Percentiles rank a stretch among this genome's conserved stretches.
phyloP scores from a whole-genome alignment of 2,329 filamentous ascomycete genomes.

The Fusarium denticulatum region DNA sequence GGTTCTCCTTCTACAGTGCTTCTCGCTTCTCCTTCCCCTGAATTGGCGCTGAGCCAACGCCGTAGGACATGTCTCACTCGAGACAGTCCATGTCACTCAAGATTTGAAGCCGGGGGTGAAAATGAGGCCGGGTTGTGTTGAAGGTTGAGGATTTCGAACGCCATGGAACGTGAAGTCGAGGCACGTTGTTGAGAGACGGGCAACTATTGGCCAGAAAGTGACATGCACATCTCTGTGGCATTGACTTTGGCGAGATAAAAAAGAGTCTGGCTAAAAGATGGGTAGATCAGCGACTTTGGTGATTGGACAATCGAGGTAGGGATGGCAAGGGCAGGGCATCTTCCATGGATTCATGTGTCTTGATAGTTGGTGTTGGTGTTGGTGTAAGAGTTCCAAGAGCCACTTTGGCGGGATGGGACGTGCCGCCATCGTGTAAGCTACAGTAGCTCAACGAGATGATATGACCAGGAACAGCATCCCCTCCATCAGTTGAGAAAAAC shows the following conservation, averaged over 20 bases:
- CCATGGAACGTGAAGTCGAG: conserved; percentile 30
- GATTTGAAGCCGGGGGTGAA: conserved; percentile 2
- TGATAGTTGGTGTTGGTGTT: neutral
- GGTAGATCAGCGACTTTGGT: conserved; percentile 23
- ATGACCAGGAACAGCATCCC: neutral
- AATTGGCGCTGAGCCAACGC: conserved; percentile 18
- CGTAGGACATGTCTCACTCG: conserved; percentile 21
- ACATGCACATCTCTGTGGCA: conserved; percentile 33
- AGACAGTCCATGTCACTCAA: conserved; percentile 7
- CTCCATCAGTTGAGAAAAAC: neutral
- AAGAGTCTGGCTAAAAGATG: conserved; percentile 40
- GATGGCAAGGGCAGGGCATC: conserved; percentile 7
- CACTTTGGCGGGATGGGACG: conserved; percentile 35
- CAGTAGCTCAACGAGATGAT: neutral
- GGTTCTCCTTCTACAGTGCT: conserved; percentile 7
- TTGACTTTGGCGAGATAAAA: conserved; percentile 30
- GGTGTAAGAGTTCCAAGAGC: conserved; percentile 4
- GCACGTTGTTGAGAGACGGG: conserved; percentile 39
- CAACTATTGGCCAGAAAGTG: conserved; percentile 33
- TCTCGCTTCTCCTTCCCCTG: conserved; percentile 29
- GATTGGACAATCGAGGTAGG: conserved; percentile 35
- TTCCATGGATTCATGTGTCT: neutral
- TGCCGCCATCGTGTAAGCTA: conserved; percentile 23
- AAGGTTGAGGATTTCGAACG: conserved; percentile 20
- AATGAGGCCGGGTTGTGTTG: conserved; percentile 6